Percentiles rank a stretch among this genome's conserved stretches.
These are phyloP conservation scores for Pseudoturritis turrita DNA, from an alignment of 345 rosid species.

Conservation along the genomic window DNA sequence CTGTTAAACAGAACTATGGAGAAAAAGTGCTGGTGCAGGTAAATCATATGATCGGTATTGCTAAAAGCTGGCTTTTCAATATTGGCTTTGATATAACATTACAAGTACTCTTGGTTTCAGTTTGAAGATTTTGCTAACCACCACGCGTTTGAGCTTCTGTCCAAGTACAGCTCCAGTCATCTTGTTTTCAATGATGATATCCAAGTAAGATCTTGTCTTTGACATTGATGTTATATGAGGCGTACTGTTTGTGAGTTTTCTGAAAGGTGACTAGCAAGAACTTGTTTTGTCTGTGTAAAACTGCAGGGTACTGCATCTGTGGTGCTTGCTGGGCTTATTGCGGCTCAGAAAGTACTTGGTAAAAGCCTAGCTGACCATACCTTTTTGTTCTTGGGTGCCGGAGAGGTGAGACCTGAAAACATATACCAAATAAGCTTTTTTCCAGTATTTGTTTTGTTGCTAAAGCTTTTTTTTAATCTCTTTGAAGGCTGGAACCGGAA, in stretches of 20 bases:
- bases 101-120: slow-evolving; percentile 37
- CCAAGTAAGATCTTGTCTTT: slow-evolving; percentile 47
- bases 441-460: background rate
- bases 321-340: slow-evolving; percentile 82
- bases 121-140: slow-evolving; percentile 98
- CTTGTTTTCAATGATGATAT: slow-evolving; percentile 97
- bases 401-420: slow-evolving; percentile 58
- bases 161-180: slow-evolving; percentile 69
- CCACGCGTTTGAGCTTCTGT: slow-evolving; percentile 83
- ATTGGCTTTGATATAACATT: background rate
- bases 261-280: background rate
- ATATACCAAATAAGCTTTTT: background rate
- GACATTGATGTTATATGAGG: background rate
- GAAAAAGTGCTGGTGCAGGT: slow-evolving; percentile 93
- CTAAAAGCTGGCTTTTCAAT: background rate
- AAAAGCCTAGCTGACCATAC: slow-evolving; percentile 73
- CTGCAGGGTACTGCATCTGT: slow-evolving; percentile 93
- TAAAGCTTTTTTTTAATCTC: background rate
- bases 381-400: slow-evolving; percentile 91
- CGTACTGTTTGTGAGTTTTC: background rate
- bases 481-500: slow-evolving; percentile 94
- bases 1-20: slow-evolving; percentile 88
- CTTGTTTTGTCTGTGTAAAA: background rate
- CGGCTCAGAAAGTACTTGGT: slow-evolving; percentile 63
- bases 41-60: background rate